These are phyloP conservation scores for Abortiporus biennis DNA, from an alignment of 1,284 basidiomycete species.

Conservation along the genomic window DNA sequence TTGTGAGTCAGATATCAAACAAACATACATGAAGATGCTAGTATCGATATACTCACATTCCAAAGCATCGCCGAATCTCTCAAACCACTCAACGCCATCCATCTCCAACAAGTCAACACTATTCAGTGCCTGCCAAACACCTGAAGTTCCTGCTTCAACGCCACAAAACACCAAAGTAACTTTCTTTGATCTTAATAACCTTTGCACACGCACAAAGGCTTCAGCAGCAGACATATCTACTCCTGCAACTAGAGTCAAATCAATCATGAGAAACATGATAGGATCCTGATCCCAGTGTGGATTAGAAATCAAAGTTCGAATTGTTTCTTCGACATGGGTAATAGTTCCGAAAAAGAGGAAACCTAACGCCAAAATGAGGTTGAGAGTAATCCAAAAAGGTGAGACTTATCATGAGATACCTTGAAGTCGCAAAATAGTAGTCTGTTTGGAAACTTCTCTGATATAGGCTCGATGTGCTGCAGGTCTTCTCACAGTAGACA, in stretches of 20 bases:
- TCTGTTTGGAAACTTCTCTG: conserved; percentile 87
- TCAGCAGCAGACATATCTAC: conserved; percentile 96
- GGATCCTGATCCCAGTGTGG: conserved; percentile 76
- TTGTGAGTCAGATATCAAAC: background rate
- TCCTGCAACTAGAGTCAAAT: conserved; percentile 81
- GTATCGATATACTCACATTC: conserved; percentile 67
- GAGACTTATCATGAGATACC: conserved; percentile 32
- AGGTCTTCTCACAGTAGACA: conserved; percentile 91
- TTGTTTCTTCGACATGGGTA: conserved; percentile 78
- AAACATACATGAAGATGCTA: background rate
- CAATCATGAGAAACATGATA: conserved; percentile 86
- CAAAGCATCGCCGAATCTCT: conserved; percentile 84
- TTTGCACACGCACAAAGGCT: conserved; percentile 89
- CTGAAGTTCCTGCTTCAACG: conserved; percentile 46
- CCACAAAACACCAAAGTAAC: conserved; percentile 92
- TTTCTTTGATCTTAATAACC: conserved; percentile 70
- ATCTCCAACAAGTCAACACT: conserved; percentile 75
- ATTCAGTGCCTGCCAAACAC: conserved; percentile 65
- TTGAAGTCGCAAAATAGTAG: conserved; percentile 86
- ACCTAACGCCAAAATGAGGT: conserved; percentile 30
- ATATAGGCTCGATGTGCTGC: conserved; percentile 87
- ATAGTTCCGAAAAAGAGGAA: conserved; percentile 98
- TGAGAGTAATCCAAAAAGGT: background rate
- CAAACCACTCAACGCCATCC: conserved; percentile 80
- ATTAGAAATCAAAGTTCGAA: conserved; percentile 69